A percentile compares a stretch with the other conserved stretches of the same genome.
Conservation (phyloP, 1,139 yeast genomes). For the Debaryomycetaceae sp. region DNA sequence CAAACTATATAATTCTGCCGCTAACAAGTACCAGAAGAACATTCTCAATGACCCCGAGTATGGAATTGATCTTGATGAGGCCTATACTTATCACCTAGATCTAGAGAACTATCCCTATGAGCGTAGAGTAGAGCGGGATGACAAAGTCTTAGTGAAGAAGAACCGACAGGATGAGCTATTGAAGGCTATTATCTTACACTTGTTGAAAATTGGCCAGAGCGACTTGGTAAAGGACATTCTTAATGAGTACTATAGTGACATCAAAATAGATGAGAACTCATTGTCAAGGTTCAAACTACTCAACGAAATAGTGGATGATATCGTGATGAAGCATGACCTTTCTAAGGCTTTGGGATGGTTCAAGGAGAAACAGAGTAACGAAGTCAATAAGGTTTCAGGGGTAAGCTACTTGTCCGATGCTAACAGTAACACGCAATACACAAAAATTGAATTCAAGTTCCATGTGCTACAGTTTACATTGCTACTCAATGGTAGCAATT, state of each 20-base stretch:
- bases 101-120: constrained; percentile 29
- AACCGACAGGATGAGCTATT: constrained; percentile 20
- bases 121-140: constrained; percentile 1
- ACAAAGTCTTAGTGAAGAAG: not conserved
- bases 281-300: constrained; percentile 27
- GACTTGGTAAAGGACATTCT: constrained; percentile 32
- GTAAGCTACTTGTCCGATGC: not conserved
- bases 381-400: constrained; percentile 1
- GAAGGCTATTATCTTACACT: constrained; percentile 39
- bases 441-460: constrained; percentile 53
- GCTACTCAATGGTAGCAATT: constrained; percentile 28
- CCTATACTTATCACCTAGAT: constrained; percentile 39
- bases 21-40: constrained; percentile 36
- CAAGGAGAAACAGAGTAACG: constrained; percentile 17
- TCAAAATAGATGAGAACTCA: constrained; percentile 21
- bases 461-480: constrained; percentile 58
- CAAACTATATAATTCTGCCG: constrained; percentile 37
- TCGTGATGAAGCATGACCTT: constrained; percentile 32
- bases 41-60: constrained; percentile 28
- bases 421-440: constrained; percentile 6
- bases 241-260: constrained; percentile 17
- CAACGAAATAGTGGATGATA: constrained; percentile 36
- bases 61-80: constrained; percentile 38
- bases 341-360: constrained; percentile 36
- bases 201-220: constrained; percentile 42